A percentile compares a stretch with the other conserved stretches of the same genome.
Conservation (phyloP, 371 early-diverging fungal species). For the Phascolomyces articulosus region DNA sequence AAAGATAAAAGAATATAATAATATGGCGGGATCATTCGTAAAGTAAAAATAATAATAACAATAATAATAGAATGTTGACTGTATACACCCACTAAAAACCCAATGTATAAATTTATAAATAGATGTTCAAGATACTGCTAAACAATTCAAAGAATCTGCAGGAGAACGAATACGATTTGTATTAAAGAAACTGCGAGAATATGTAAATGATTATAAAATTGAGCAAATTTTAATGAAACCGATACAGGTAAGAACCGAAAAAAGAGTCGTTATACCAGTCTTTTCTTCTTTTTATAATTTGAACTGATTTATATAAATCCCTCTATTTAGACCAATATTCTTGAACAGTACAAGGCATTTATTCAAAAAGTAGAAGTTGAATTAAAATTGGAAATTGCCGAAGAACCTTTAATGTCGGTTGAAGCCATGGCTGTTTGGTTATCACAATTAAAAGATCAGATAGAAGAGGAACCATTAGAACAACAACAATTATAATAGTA, state of each 20-base stretch:
- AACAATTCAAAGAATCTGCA: slow-evolving; percentile 61
- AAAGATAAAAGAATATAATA: neutral
- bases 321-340: slow-evolving; percentile 65
- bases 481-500: neutral
- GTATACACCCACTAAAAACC: too few relatives aligned
- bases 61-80: too few relatives aligned
- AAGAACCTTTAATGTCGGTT: slow-evolving; percentile 11
- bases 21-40: too few relatives aligned
- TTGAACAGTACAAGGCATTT: slow-evolving; percentile 72
- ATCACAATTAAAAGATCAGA: slow-evolving; percentile 15
- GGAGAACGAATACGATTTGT: slow-evolving; percentile 57
- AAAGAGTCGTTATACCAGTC: too few relatives aligned
- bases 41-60: too few relatives aligned
- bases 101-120: neutral
- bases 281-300: too few relatives aligned
- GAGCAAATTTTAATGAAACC: slow-evolving; percentile 74
- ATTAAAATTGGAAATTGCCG: neutral
- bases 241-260: slow-evolving; percentile 67
- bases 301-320: too few relatives aligned
- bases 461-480: neutral
- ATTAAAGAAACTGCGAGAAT: slow-evolving; percentile 63
- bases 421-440: slow-evolving; percentile 21
- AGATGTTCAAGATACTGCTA: slow-evolving; percentile 16
- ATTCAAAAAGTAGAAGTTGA: slow-evolving; percentile 21
- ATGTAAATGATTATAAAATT: slow-evolving; percentile 76